A percentile compares a stretch with the other conserved stretches of the same genome.
Conservation (phyloP, 2,329 filamentous ascomycete species). For the Plectosphaerella cucumerina region DNA sequence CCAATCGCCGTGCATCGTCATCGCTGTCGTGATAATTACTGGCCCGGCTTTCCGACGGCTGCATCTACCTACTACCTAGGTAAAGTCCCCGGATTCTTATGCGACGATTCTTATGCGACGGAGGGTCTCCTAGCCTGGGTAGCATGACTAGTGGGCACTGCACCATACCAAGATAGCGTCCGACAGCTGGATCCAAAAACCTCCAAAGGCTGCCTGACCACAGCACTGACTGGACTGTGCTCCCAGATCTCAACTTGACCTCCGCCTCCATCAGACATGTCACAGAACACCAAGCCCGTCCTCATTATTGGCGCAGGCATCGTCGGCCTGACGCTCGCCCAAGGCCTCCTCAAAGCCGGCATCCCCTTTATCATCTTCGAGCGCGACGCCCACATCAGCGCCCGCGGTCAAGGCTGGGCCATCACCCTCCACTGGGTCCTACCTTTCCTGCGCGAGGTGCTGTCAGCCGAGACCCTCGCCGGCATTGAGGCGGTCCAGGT, state of each 20-base stretch:
- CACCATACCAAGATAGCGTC: too few relatives aligned
- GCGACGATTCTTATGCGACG: too few relatives aligned
- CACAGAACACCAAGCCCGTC: constrained; percentile 17
- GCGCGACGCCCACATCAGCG: constrained; percentile 21
- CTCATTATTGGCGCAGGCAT: constrained; percentile 33
- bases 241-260: not conserved
- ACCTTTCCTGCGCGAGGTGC: constrained; percentile 19
- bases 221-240: too few relatives aligned
- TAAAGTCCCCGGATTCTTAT: too few relatives aligned
- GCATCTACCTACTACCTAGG: too few relatives aligned
- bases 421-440: constrained; percentile 58
- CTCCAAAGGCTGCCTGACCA: too few relatives aligned
- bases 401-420: constrained; percentile 48
- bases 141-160: too few relatives aligned
- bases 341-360: constrained; percentile 26
- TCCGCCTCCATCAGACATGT: not conserved
- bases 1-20: too few relatives aligned
- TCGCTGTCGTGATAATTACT: too few relatives aligned
- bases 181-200: too few relatives aligned
- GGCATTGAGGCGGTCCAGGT: constrained; percentile 21
- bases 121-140: too few relatives aligned
- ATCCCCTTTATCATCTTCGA: constrained; percentile 46
- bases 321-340: constrained; percentile 30
- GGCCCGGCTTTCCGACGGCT: too few relatives aligned
- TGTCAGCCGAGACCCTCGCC: constrained; percentile 16